These are phyloP conservation scores for Rhodomyrtus psidioides DNA, from an alignment of 441 rosid genomes.

Conservation along the genomic window DNA sequence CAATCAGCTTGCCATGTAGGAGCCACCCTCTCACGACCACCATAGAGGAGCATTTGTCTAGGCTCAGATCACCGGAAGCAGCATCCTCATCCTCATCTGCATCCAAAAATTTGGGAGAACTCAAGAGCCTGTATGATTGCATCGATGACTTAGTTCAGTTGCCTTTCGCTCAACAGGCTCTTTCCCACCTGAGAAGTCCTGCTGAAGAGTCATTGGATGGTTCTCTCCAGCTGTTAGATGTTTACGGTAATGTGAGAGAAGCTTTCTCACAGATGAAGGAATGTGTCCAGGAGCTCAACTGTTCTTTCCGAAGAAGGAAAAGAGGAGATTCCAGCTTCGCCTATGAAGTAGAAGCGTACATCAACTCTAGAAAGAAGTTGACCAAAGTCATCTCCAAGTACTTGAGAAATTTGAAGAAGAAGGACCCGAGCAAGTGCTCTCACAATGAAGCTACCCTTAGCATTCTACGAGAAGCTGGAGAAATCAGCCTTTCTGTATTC, in stretches of 20 bases:
- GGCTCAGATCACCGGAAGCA: conserved; percentile 17
- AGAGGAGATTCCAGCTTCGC: neutral
- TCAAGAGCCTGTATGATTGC: conserved; percentile 4
- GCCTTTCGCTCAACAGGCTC: neutral
- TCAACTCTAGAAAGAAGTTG: conserved; percentile 7
- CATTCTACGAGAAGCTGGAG: conserved; percentile 7
- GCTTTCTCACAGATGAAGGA: conserved; percentile 10
- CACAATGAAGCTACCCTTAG: neutral
- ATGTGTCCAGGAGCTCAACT: conserved; percentile 5
- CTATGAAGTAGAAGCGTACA: conserved; percentile 7
- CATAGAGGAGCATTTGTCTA: conserved; percentile 15
- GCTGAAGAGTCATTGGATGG: conserved; percentile 7
- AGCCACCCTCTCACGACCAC: conserved; percentile 15
- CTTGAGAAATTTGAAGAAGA: conserved; percentile 2
- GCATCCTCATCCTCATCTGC: conserved; percentile 10
- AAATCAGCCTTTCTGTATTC: conserved; percentile 1
- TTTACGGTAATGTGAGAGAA: conserved; percentile 6
- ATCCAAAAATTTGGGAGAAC: conserved; percentile 8
- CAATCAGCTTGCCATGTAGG: conserved; percentile 25
- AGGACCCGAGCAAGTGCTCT: neutral
- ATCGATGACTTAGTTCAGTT: conserved; percentile 6
- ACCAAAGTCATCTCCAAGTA: conserved; percentile 1
- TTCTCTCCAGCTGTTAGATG: conserved; percentile 14
- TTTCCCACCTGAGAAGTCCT: neutral
- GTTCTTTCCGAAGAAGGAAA: conserved; percentile 7